Base-by-base conservation (phyloP, 371 early-diverging fungal species). In the Fennellomyces sp. region DNA sequence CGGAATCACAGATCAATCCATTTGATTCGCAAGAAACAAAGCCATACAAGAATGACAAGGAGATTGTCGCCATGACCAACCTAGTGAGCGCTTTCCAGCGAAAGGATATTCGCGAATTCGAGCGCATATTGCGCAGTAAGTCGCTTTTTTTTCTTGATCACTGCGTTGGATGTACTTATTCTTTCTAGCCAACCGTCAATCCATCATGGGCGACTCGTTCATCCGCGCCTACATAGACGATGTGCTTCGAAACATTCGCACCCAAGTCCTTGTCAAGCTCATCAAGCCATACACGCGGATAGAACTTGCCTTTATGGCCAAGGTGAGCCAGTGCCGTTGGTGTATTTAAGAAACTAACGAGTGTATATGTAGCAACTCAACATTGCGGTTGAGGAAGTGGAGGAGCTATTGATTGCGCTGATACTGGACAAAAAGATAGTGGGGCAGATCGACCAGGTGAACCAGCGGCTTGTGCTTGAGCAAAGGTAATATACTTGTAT, bases 11-110 rank as follows among this genome's bases (percentile, higher is more conserved):
- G 61, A 94, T 98, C 79, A 94, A 97, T 66, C 96, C 96, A 0
- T 94, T 98, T 60, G 95, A 96, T 68, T 94, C 96, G 3, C 97
- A 94, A 73, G 98, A 98, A 75, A 96, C 97, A 5, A 95, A 95
- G 68, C 93, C 97, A 69, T 95, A 96, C 77, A 92, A 92, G 61
- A 92, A 89, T 65, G 95, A 97, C 68, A 82, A 85, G 21, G 91
- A 94, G 53, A 95, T 97, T 57, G 86, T 86, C 28, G 94, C 94
- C 25, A 95, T 97, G 90, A 95, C 95, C 2, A 86, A 90, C 58
- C 79, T 97, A 26, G 95, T 97, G 35, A 84, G 84, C 56, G 95
- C 97, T 0, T 97, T 92, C 69, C 96, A 97, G 70, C 81, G 83
- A 17, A 88, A 90, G 58, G 93, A 97, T 29, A 92, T 97, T 53